Conservation (phyloP, 2,329 filamentous ascomycete genomes). For the Aspergillus sp. region DNA sequence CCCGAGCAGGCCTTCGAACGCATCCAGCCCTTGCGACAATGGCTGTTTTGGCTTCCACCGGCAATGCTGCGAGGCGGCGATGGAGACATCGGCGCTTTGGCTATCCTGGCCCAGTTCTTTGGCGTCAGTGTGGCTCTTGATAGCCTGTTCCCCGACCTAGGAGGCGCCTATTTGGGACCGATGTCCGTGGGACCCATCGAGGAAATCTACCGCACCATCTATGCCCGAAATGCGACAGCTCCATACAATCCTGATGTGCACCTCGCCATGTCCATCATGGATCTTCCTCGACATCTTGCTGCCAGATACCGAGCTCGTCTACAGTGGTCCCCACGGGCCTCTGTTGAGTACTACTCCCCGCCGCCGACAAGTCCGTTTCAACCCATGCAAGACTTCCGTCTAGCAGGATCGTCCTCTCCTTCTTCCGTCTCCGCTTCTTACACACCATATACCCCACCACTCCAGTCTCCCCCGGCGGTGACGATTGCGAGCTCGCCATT, state of each 20-base stretch:
- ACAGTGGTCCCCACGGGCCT: slow-evolving; percentile 55
- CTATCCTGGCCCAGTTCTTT: slow-evolving; percentile 89
- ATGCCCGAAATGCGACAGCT: slow-evolving; percentile 64
- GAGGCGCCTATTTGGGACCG: slow-evolving; percentile 81
- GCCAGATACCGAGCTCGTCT: slow-evolving; percentile 68
- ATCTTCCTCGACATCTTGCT: slow-evolving; percentile 69
- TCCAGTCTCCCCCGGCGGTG: slow-evolving; percentile 41
- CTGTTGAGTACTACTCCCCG: slow-evolving; percentile 39
- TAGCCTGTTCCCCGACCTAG: slow-evolving; percentile 87
- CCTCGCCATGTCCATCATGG: slow-evolving; percentile 67
- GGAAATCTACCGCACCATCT: slow-evolving; percentile 75
- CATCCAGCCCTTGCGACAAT: slow-evolving; percentile 81
- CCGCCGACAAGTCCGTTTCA: slow-evolving; percentile 37
- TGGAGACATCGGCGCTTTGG: slow-evolving; percentile 72
- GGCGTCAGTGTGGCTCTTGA: slow-evolving; percentile 84
- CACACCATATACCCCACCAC: slow-evolving; percentile 41
- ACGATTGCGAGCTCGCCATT: slow-evolving; percentile 40
- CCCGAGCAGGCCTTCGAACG: slow-evolving; percentile 87
- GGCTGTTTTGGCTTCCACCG: slow-evolving; percentile 95
- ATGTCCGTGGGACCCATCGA: slow-evolving; percentile 79
- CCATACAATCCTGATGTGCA: slow-evolving; percentile 58
- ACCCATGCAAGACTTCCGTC: slow-evolving; percentile 29
- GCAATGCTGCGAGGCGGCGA: slow-evolving; percentile 75
- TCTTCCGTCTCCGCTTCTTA: slow-evolving; percentile 39
- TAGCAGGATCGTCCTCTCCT: slow-evolving; percentile 38